Evolutionary conservation across 1,284 basidiomycete genomes (phyloP), one percentile per base, ranked within the genome.

Genomic region (Ganoderma lucidum): DNA sequence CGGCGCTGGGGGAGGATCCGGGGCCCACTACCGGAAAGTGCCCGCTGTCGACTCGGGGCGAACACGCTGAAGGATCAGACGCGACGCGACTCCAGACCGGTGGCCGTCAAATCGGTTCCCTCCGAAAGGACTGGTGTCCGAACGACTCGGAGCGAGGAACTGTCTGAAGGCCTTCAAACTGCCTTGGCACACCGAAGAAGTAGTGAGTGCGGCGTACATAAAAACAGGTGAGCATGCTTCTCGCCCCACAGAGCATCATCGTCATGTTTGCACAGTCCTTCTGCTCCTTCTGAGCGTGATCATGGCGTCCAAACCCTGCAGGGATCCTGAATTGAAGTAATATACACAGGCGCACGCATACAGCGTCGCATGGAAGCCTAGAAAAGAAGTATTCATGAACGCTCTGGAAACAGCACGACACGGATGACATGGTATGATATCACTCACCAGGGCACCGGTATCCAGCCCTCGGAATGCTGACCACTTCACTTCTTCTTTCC

Each of bases 401-500:
- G 53, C 30, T 32, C 53, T 19, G 28, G 3, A 55, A 55, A 55
- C 30, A 55, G 53, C 30, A 32, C 53, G 53, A 55, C 8, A 10
- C 6, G 30, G 19, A 4, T n/a, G 32, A 17, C 8, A 58, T 58
- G 28, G 37, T 6, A 32, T 37, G 32, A 37, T 35, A 53, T 19
- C 23, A 28, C 28, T 28, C 23, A 6, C 51, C 0, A 58, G 55
- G 28, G n/a, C n/a, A n/a, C n/a, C n/a, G n/a, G 28, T 58, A 39
- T 39, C 32, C 56, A 59, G 23, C 48, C 48, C 48, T 14, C 48
- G 23, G 48, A 51, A 3, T 1, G 35, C 35, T 23, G 1, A 23
- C 35, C 35, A 1, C 35, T 59, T 59, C 56, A 59, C 56, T 39
- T 59, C 56, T 59, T 59, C 56, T 59, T 59, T 10, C 56, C 56